phyloP scores from a whole-genome alignment of 1,284 basidiomycete genomes.

The Mycosarcoma maydis region DNA sequence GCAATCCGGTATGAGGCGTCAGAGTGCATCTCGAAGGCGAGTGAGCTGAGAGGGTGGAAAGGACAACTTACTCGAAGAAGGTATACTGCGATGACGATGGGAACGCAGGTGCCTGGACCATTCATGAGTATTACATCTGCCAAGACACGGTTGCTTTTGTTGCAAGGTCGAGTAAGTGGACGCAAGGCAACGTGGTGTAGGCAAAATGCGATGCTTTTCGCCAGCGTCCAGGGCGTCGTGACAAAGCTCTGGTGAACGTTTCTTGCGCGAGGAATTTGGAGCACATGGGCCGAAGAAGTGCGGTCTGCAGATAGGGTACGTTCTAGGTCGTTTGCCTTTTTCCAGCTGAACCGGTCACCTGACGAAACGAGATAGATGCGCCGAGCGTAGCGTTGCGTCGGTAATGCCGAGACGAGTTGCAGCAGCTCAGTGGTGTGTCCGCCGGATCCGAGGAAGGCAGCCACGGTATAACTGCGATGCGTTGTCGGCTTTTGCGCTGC shows the following conservation, averaged over 20 bases:
- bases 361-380: conserved; percentile 84
- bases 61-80: conserved; percentile 76
- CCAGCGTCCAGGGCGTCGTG: conserved; percentile 49
- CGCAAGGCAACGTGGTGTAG: conserved; percentile 41
- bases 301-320: too few relatives aligned
- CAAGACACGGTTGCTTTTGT: conserved; percentile 7
- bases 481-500: neutral
- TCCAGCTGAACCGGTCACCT: conserved; percentile 80
- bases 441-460: conserved; percentile 76
- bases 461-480: conserved; percentile 62
- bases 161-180: conserved; percentile 8
- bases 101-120: conserved; percentile 92
- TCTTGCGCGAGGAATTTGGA: conserved; percentile 80
- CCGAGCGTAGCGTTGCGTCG: conserved; percentile 79
- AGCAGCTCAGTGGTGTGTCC: conserved; percentile 94
- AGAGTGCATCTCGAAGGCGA: neutral
- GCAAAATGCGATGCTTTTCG: conserved; percentile 40
- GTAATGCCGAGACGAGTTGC: conserved; percentile 78
- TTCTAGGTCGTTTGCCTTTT: conserved; percentile 79
- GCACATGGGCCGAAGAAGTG: conserved; percentile 11
- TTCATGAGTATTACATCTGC: conserved; percentile 87
- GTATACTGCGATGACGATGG: conserved; percentile 79
- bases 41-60: neutral
- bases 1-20: neutral
- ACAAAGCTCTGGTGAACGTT: conserved; percentile 63